These are phyloP conservation scores for Ophiostoma pallidulum DNA, from an alignment of 2,329 filamentous ascomycete genomes.

Conservation along the genomic window DNA sequence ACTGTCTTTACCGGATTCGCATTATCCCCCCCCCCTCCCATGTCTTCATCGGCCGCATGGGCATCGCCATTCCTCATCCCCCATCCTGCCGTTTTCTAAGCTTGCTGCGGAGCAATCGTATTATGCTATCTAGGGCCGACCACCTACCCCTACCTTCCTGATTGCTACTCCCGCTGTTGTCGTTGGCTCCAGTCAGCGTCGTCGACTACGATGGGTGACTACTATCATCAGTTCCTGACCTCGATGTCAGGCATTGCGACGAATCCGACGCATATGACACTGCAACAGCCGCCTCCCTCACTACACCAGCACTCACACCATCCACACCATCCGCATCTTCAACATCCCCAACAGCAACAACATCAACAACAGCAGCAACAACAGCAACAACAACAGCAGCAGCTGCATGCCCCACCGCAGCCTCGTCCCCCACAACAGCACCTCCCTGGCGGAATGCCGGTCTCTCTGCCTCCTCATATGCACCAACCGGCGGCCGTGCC, in stretches of 20 bases:
- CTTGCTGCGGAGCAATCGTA: background rate
- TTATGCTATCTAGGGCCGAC: background rate
- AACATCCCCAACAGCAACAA: constrained; percentile 5
- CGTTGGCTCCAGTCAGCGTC: too few relatives aligned
- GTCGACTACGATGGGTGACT: constrained; percentile 39
- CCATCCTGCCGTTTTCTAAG: too few relatives aligned
- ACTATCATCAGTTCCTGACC: constrained; percentile 46
- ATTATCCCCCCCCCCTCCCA: too few relatives aligned
- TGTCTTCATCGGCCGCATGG: too few relatives aligned
- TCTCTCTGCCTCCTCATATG: constrained; percentile 8
- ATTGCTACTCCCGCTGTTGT: too few relatives aligned
- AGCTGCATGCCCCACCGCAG: background rate
- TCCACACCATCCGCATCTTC: constrained; percentile 1
- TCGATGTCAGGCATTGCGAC: constrained; percentile 38
- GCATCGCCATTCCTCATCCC: too few relatives aligned
- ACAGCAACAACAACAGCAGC: constrained; percentile 1
- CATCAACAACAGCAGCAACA: constrained; percentile 7
- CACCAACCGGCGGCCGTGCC: constrained; percentile 24
- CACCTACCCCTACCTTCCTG: too few relatives aligned
- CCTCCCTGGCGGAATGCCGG: constrained; percentile 26
- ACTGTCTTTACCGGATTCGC: constrained; percentile 3
- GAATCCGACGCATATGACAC: constrained; percentile 1
- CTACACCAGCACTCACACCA: constrained; percentile 5
- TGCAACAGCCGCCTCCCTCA: constrained; percentile 2
- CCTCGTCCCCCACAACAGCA: constrained; percentile 19